These are phyloP conservation scores for Neonectria hederae DNA, from an alignment of 2,329 filamentous ascomycete genomes.

Conservation along the genomic window DNA sequence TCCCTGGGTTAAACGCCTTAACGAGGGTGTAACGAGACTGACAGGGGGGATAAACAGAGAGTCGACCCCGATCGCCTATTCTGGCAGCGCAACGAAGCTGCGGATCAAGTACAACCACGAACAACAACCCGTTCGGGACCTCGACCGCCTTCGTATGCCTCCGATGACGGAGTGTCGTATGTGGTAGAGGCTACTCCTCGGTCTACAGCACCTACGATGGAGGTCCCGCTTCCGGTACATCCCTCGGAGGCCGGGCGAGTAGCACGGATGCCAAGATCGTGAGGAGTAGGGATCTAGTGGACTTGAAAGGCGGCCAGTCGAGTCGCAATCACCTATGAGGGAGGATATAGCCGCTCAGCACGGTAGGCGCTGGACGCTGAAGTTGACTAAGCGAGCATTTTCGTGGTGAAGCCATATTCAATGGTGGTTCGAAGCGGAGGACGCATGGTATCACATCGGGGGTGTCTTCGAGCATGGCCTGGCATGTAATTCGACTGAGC, in stretches of 20 bases:
- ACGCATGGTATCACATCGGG: too few relatives aligned
- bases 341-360: slow-evolving; percentile 1
- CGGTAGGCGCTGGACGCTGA: slow-evolving; percentile 19
- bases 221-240: slow-evolving; percentile 57
- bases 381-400: slow-evolving; percentile 2
- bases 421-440: not conserved
- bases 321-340: not conserved
- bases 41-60: slow-evolving; percentile 56
- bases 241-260: slow-evolving; percentile 56
- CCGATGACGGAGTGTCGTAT: slow-evolving; percentile 79
- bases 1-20: slow-evolving; percentile 35
- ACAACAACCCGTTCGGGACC: slow-evolving; percentile 42
- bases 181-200: slow-evolving; percentile 73
- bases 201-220: slow-evolving; percentile 60
- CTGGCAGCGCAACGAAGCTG: slow-evolving; percentile 74
- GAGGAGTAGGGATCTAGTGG: not conserved
- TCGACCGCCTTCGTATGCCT: slow-evolving; percentile 79
- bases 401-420: not conserved
- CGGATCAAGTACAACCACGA: slow-evolving; percentile 35
- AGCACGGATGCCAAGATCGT: slow-evolving; percentile 29
- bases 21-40: slow-evolving; percentile 15
- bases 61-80: slow-evolving; percentile 84
- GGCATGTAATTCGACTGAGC: not conserved
- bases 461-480: not conserved
- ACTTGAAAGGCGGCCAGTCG: not conserved